Base-by-base conservation (phyloP, 495 filamentous ascomycete species). In the Parathielavia hyrcaniae region DNA sequence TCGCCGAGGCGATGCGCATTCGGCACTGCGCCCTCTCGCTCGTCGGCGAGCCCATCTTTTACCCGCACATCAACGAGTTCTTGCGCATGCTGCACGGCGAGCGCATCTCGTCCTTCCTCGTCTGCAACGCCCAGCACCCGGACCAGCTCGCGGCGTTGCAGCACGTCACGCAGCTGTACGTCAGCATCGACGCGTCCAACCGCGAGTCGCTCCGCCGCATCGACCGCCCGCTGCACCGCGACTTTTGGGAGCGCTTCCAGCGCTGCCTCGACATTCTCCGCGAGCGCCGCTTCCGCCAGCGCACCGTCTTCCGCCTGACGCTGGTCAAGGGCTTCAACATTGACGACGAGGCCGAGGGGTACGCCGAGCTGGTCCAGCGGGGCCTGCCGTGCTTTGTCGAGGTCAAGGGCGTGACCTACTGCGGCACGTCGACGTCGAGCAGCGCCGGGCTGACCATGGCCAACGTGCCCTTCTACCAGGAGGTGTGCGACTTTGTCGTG, bases 101-200 rank as follows among this genome's bases (percentile, higher is more conserved):
- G 67, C 87, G 82, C 67, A 95, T 97, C 64, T 95, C 89, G 16
- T 92, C 86, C 46, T 97, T 97, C 77, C 79, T 97, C 0, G 92
- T 97, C 50, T 97, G 92, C 76, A 97, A 97, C 69, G 92, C 92
- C n/a, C 92, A 97, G 67, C 92, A 97, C 69, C 91, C 92, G 12
- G 90, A 91, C 38, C 88, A 97, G 66, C 83, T 97, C 23, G 88
- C 86, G 12, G 79, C 85, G 0, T 76, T 97, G 23, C 73, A 85
- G 54, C 87, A 83, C 38, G 91, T 96, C 35, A 97, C 92, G 0
- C 92, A 97, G 68, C 79, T 97, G 4, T 97, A 97, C 71, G 92
- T 97, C 59, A 89, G 85, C 54, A 96, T 97, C 69, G 92, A 97
- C 67, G 92, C 92, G 0, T 88, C 86, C 58, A 95, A 97, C 75